A percentile compares a stretch with the other conserved stretches of the same genome.
Conservation (phyloP, 352 stramenopile genomes). For the Globisporangium nodosum region DNA sequence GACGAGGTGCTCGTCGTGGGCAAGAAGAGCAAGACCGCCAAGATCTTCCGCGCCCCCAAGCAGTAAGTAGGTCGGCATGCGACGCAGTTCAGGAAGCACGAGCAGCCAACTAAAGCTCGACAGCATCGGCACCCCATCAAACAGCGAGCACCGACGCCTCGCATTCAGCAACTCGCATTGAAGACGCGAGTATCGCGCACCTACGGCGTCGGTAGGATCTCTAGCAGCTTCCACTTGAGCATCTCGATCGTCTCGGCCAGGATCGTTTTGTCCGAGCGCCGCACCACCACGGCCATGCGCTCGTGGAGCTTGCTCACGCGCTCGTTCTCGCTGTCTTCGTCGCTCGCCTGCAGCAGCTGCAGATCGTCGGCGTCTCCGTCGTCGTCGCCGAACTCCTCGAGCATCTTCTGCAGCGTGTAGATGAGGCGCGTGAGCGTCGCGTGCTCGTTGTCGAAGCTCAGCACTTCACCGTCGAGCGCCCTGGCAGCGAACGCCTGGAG, state of each 20-base stretch:
- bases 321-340: conserved; percentile 13
- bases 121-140: not conserved
- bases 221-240: conserved; percentile 65
- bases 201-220: conserved; percentile 33
- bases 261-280: conserved; percentile 58
- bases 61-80: conserved; percentile 8
- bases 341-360: conserved; percentile 24
- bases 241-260: conserved; percentile 57
- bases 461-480: conserved; percentile 48
- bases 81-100: too few species aligned
- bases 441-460: conserved; percentile 49
- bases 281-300: conserved; percentile 48
- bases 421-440: conserved; percentile 47
- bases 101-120: not conserved
- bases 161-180: not conserved
- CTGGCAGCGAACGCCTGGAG: conserved; percentile 30
- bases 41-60: conserved; percentile 56
- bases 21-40: conserved; percentile 58
- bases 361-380: conserved; percentile 45
- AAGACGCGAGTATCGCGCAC: conserved; percentile 9
- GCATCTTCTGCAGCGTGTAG: conserved; percentile 54
- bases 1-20: conserved; percentile 64
- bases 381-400: conserved; percentile 43
- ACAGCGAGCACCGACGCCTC: not conserved
- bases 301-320: conserved; percentile 23